Evolutionary conservation across 2,329 filamentous ascomycete genomes (phyloP).

Genomic region (Paecilomyces sp.): DNA sequence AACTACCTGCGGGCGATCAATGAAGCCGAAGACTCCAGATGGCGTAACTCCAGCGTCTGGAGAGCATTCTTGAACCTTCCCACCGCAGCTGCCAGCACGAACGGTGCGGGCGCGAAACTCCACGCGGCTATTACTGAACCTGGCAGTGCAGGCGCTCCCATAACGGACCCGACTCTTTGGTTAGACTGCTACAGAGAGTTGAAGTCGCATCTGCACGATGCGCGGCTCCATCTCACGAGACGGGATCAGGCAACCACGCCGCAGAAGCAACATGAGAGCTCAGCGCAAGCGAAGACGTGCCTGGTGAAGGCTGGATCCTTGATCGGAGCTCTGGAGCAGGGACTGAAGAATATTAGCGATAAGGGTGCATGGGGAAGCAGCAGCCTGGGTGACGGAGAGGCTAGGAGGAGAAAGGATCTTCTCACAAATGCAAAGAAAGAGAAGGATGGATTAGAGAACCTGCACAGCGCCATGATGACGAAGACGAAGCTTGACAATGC

Average conservation of each 20-base stretch:
- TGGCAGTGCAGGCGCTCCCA: conserved; percentile 24
- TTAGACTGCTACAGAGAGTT: conserved; percentile 54
- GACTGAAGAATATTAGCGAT: conserved; percentile 38
- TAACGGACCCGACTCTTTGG: conserved; percentile 52
- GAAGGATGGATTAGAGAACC: conserved; percentile 53
- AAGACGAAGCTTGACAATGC: conserved; percentile 40
- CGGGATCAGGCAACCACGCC: conserved; percentile 54
- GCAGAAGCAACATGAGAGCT: conserved; percentile 56
- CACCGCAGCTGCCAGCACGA: conserved; percentile 25
- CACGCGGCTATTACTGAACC: conserved; percentile 38
- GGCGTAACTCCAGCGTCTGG: conserved; percentile 52
- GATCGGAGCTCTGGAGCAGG: conserved; percentile 51
- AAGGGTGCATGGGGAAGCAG: conserved; percentile 19
- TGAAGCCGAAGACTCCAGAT: conserved; percentile 47
- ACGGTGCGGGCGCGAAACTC: conserved; percentile 28
- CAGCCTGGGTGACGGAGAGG: conserved; percentile 53
- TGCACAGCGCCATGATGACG: conserved; percentile 52
- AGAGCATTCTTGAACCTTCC: conserved; percentile 53
- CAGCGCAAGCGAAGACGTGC: conserved; percentile 53
- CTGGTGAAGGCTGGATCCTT: conserved; percentile 51
- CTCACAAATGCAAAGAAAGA: conserved; percentile 53
- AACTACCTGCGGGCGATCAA: conserved; percentile 54
- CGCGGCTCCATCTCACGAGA: conserved; percentile 51
- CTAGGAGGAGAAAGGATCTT: conserved; percentile 52
- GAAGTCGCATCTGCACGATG: conserved; percentile 55